Evolutionary conservation across 2,329 filamentous ascomycete species (phyloP).

Genomic region (Cephalotrichum gorgonifer): DNA sequence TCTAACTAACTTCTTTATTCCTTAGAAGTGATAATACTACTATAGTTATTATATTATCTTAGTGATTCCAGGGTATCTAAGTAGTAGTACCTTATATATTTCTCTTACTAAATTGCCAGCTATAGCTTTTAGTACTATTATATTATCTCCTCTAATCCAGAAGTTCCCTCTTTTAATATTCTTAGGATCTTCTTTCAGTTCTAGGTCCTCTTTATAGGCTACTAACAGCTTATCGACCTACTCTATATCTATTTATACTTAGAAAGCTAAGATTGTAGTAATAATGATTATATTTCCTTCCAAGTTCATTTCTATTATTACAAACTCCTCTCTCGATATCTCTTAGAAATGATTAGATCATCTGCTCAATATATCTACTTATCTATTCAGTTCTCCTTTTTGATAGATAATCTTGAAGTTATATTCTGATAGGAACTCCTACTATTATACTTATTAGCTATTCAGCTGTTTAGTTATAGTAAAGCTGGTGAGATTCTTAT

Average conservation of each 20-base stretch:
- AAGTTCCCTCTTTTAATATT: no score
- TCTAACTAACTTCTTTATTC: background rate
- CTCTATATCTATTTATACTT: background rate
- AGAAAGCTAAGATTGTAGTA: no score
- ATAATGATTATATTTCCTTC: no score
- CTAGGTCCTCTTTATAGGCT: conserved; percentile 5
- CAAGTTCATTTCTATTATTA: no score
- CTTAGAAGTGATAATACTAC: background rate
- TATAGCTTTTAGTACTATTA: conserved; percentile 7
- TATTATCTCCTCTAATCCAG: conserved; percentile 7
- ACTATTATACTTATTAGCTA: conserved; percentile 9
- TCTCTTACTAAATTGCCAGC: background rate
- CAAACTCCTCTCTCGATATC: no score
- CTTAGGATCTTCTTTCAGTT: conserved; percentile 5
- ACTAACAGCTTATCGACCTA: background rate
- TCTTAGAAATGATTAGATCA: conserved; percentile 2
- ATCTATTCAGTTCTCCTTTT: conserved; percentile 2
- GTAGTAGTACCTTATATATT: background rate
- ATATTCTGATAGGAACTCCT: no score
- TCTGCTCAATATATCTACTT: conserved; percentile 6
- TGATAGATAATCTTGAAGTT: conserved; percentile 5
- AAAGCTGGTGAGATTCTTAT: conserved; percentile 1
- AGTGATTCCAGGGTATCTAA: no score
- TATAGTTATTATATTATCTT: no score
- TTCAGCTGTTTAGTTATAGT: conserved; percentile 4